Percentiles rank a stretch among this genome's conserved stretches.
These are phyloP conservation scores for Pseudoscleropodium purum DNA, from an alignment of 225 moss, liverwort and hornwort species.

Conservation along the genomic window DNA sequence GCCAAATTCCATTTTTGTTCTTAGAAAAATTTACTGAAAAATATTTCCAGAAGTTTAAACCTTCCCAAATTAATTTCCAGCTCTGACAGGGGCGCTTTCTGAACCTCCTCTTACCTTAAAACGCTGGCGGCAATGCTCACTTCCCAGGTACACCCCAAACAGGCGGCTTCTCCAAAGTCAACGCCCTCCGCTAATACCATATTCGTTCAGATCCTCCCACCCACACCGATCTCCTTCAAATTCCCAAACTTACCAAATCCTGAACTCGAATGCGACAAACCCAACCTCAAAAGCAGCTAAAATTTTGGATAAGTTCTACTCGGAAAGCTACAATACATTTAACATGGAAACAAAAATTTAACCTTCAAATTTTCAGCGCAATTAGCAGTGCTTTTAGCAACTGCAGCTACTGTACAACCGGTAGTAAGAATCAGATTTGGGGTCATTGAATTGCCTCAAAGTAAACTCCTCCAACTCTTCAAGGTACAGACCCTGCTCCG, in stretches of 20 bases:
- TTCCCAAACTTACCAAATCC: background rate
- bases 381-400: background rate
- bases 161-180: background rate
- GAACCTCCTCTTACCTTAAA: too few species aligned
- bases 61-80: too few species aligned
- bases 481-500: background rate
- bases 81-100: too few species aligned
- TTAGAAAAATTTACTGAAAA: too few species aligned
- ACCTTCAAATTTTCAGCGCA: background rate
- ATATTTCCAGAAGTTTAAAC: too few species aligned
- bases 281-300: background rate
- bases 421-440: background rate
- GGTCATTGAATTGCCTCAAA: background rate
- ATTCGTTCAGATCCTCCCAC: background rate
- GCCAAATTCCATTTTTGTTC: too few species aligned
- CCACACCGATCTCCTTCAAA: background rate
- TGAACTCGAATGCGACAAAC: background rate
- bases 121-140: background rate
- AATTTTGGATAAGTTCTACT: background rate
- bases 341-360: too few species aligned
- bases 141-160: background rate
- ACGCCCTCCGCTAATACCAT: background rate
- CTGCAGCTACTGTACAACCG: background rate
- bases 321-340: background rate
- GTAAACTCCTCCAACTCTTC: too few species aligned